Evolutionary conservation across 2,329 filamentous ascomycete genomes (phyloP), one percentile per base, ranked within the genome.

Genomic region (Colletotrichum sp.): DNA sequence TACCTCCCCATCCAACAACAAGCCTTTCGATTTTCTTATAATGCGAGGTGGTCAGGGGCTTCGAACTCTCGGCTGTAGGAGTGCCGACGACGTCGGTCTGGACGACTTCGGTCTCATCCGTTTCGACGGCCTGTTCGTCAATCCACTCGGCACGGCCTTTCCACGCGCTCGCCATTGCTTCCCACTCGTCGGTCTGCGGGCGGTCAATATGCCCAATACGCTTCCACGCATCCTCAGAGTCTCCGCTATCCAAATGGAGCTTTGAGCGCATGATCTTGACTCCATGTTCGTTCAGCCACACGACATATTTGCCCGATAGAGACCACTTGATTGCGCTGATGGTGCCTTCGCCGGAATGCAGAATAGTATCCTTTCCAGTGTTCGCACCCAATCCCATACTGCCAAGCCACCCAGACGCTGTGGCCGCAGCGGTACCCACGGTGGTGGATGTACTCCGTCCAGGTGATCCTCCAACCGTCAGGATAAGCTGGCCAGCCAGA

Each of bases 211-310:
- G 96, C 28, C 95, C 96, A 77, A 99, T 95, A 12, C 96, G 91
- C 84, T 97, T 98, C 97, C 97, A 99, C 4, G 96, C 95, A 78
- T 94, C 93, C 18, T 98, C 96, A 3, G 90, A 87, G 80, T 98
- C 94, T 14, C 90, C 89, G 77, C 88, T 92, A 7, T 97, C 95
- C 7, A 98, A 89, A 79, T 96, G 92, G 24, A 97, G 82, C 82
- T 97, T 95, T 6, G 95, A 95, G 48, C 97, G 92, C 96, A 98
- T 98, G 76, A 99, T 97, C 83, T 98, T 98, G 82, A 98, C 97
- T 5, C 97, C 97, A 80, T 97, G 94, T 84, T 99, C 97, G 81
- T 98, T 99, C 55, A 98, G 90, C 97, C 97, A 99, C 0, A 93
- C 95, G 1, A 98, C 94, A 81, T 96, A 98, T 85, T 94, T 97